Evolutionary conservation across 2,329 filamentous ascomycete genomes (phyloP).

Genomic region (Karstenula rhodostoma): DNA sequence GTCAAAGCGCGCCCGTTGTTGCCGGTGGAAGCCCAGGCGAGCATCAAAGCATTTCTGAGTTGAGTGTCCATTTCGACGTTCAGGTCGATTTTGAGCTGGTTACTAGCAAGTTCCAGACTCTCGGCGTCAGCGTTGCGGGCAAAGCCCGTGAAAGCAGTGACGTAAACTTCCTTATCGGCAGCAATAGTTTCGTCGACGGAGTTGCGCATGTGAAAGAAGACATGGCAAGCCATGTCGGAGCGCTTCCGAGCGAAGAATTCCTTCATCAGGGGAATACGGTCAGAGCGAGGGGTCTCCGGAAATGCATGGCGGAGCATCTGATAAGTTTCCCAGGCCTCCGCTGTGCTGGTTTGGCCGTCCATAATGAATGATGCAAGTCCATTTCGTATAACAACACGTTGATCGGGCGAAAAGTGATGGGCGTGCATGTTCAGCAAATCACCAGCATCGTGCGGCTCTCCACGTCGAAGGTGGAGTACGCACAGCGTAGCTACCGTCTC

Average conservation of each 20-base stretch:
- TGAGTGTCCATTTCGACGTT: constrained; percentile 77
- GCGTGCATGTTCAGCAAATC: constrained; percentile 82
- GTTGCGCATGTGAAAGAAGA: constrained; percentile 94
- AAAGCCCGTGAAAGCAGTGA: constrained; percentile 78
- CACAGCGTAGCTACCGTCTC: constrained; percentile 78
- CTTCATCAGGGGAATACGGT: constrained; percentile 78
- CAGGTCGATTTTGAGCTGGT: constrained; percentile 94
- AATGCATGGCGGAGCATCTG: constrained; percentile 66
- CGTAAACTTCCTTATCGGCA: constrained; percentile 78
- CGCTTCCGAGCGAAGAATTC: constrained; percentile 80
- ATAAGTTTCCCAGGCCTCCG: constrained; percentile 69
- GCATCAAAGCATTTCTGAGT: constrained; percentile 85
- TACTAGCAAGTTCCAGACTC: constrained; percentile 79
- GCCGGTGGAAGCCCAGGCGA: constrained; percentile 78
- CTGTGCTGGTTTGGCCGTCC: constrained; percentile 70
- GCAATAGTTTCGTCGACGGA: constrained; percentile 69
- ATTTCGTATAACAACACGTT: constrained; percentile 72
- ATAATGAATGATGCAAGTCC: constrained; percentile 74
- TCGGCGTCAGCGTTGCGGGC: constrained; percentile 67
- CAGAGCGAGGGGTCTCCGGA: constrained; percentile 68
- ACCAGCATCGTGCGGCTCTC: constrained; percentile 80
- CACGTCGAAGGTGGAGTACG: constrained; percentile 74
- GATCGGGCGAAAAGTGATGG: constrained; percentile 72
- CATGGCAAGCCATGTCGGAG: constrained; percentile 82
- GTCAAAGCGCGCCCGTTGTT: constrained; percentile 72